Evolutionary conservation across 441 rosid species (phyloP).

Genomic region (Pelargonium citronellum): DNA sequence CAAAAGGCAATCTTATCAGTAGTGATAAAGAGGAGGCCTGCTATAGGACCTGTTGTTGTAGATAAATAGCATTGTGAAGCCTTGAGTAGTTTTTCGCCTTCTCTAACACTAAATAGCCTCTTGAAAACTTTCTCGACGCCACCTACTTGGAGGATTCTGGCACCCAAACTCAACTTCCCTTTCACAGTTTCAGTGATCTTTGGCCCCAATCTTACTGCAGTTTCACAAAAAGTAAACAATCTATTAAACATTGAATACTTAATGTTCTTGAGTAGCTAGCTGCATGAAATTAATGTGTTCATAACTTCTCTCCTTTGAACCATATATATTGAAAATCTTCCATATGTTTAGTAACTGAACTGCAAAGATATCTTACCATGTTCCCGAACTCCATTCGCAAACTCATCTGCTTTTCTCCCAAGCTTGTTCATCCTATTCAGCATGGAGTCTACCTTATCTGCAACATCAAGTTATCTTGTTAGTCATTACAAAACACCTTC

Average conservation of each 20-base stretch:
- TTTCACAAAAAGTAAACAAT: not conserved
- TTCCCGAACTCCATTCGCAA: conserved; percentile 19
- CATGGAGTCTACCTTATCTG: conserved; percentile 10
- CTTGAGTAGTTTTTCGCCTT: conserved; percentile 22
- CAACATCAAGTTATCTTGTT: not conserved
- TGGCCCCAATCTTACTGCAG: conserved; percentile 20
- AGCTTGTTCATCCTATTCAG: conserved; percentile 15
- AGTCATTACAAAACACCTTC: not conserved
- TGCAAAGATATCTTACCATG: conserved; percentile 17
- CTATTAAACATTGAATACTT: too few relatives aligned
- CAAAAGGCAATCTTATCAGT: conserved; percentile 22
- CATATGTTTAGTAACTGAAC: not conserved
- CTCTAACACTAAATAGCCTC: conserved; percentile 18
- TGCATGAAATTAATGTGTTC: too few relatives aligned
- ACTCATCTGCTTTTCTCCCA: conserved; percentile 10
- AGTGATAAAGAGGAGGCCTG: conserved; percentile 25
- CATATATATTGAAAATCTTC: not conserved
- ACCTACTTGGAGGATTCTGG: conserved; percentile 20
- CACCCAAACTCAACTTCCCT: conserved; percentile 24
- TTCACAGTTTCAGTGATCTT: conserved; percentile 23
- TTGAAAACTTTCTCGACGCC: conserved; percentile 24
- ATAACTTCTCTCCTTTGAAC: not conserved
- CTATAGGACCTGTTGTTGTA: conserved; percentile 21
- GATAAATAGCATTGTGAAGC: conserved; percentile 26
- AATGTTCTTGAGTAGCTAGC: too few relatives aligned